Evolutionary conservation across 2,329 filamentous ascomycete species (phyloP), one percentile per base, ranked within the genome.

Genomic region (Sporothrix phasma): DNA sequence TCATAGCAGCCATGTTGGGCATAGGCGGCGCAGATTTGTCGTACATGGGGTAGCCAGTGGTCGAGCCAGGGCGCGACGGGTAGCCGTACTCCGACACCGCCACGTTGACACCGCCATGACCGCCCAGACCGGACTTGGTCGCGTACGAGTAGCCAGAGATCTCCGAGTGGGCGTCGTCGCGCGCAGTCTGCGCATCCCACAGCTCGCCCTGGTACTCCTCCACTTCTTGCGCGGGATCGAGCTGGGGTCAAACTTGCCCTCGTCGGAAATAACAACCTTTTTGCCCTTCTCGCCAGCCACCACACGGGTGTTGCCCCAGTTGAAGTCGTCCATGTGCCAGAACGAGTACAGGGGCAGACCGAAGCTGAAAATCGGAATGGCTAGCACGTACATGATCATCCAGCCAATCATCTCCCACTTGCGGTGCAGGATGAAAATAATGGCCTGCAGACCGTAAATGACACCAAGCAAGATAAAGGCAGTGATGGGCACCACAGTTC

Each of bases 341-440:
- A 99, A 99, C 59, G 93, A 83, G 75, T 97, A 97, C 31, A 99
- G 79, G 0, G 94, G 94, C 51, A 99, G 82, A 65, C 84, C 92
- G 68, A 96, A 91, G 49, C 90, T 88, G 81, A 96, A 99, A 68
- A 99, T 84, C 0, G 93, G 93, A 67, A 96, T 89, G 63, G 94
- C 93, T 34, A 94, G 68, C 66, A 99, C 84, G 76, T 99, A 99
- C 67, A 99, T 86, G 69, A 99, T 81, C 92, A 99, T 97, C 94
- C 94, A 99, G 41, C 93, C 94, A 70, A 99, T 88, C 93, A 97
- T 97, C 75, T 99, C 93, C 94, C 94, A 99, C 79, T 97, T 97
- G 72, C 93, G 89, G 65, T 91, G 89, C 64, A 97, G 73, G 71
- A 97, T 96, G 80, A 99, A 99, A 75, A 99, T 97, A 73, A 97